Conservation (phyloP, 805 yeast species). For the Cyberlindnera bimundalis region DNA sequence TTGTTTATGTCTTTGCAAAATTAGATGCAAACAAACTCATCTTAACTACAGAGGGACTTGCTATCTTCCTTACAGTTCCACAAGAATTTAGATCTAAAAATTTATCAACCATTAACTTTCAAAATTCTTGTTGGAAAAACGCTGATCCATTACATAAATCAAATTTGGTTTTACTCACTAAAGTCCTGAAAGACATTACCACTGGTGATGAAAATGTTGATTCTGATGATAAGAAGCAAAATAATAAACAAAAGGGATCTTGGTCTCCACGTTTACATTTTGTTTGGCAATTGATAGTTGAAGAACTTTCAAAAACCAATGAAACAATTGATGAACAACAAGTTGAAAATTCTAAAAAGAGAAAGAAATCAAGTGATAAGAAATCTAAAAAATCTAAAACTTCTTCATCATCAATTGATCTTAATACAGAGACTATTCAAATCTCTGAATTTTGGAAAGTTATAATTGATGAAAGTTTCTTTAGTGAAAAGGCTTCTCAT, state of each 20-base stretch:
- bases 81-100: constrained; percentile 12
- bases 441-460: constrained; percentile 73
- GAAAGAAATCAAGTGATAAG: constrained; percentile 34
- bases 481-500: constrained; percentile 70
- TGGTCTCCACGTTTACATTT: constrained; percentile 78
- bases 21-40: constrained; percentile 53
- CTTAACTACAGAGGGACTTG: constrained; percentile 75
- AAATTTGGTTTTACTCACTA: constrained; percentile 57
- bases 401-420: constrained; percentile 22
- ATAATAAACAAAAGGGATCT: constrained; percentile 50
- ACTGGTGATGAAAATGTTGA: constrained; percentile 30
- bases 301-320: constrained; percentile 29
- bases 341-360: constrained; percentile 35
- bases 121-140: constrained; percentile 52
- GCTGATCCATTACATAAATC: constrained; percentile 73
- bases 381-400: constrained; percentile 27
- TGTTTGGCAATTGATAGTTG: constrained; percentile 65
- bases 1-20: constrained; percentile 35
- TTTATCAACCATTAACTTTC: constrained; percentile 10
- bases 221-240: constrained; percentile 26
- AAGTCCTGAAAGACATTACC: constrained; percentile 58
- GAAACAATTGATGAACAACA: constrained; percentile 26
- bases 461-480: constrained; percentile 76
- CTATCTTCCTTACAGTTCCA: constrained; percentile 60
- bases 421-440: constrained; percentile 29